Percentiles rank a stretch among this genome's conserved stretches.
phyloP scores from a whole-genome alignment of 2,329 filamentous ascomycete genomes.

The Colletotrichum sp. region DNA sequence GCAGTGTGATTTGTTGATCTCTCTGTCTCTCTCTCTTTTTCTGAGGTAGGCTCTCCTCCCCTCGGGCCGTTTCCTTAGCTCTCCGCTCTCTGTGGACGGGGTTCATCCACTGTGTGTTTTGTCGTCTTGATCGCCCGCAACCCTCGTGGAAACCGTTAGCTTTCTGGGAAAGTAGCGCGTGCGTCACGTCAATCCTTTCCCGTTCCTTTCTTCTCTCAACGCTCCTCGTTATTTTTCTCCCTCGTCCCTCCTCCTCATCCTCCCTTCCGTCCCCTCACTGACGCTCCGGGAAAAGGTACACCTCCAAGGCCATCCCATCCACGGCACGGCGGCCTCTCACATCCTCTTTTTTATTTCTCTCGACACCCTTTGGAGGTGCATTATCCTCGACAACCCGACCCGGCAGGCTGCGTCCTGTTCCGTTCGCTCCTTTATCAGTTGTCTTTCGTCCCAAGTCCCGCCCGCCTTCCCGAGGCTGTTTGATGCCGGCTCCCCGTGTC shows the following conservation, averaged over 20 bases:
- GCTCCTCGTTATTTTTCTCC: background rate
- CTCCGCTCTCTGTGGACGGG: background rate
- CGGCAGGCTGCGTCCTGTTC: slow-evolving; percentile 8
- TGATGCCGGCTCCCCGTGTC: background rate
- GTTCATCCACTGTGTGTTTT: background rate
- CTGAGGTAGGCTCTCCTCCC: background rate
- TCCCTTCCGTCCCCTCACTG: background rate
- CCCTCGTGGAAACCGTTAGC: slow-evolving; percentile 5
- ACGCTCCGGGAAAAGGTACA: background rate
- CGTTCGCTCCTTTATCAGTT: slow-evolving; percentile 2
- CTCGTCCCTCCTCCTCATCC: background rate
- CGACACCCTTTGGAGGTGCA: background rate
- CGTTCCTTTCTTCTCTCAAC: background rate
- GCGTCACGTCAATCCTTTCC: slow-evolving; percentile 14
- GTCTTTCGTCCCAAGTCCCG: background rate
- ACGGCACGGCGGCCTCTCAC: slow-evolving; percentile 4
- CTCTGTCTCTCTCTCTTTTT: background rate
- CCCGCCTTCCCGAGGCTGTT: slow-evolving; percentile 4
- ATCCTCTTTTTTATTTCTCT: background rate
- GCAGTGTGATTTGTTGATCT: background rate
- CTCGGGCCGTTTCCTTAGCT: background rate
- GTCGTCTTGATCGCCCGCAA: background rate
- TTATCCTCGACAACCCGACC: background rate
- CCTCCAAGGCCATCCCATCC: background rate
- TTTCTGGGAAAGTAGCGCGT: background rate